These are phyloP conservation scores for Blastocystis sp. DNA, from an alignment of 352 stramenopile species.

Conservation along the genomic window DNA sequence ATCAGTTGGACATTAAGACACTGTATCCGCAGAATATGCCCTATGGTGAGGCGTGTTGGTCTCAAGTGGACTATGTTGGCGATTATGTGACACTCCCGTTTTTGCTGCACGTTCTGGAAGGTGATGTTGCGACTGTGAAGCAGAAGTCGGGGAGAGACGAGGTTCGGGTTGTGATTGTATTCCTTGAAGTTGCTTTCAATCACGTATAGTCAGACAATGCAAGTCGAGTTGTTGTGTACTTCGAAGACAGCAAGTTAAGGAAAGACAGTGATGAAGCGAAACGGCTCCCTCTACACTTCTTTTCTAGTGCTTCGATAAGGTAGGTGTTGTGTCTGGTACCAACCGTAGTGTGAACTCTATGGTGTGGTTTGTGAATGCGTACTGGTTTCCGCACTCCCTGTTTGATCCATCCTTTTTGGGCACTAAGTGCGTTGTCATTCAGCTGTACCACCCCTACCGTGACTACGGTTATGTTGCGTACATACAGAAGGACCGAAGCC, in stretches of 20 bases:
- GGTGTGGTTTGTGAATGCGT: background rate
- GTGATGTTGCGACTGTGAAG: background rate
- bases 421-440: background rate
- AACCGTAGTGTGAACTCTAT: background rate
- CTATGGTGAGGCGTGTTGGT: background rate
- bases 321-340: background rate
- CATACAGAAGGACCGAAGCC: background rate
- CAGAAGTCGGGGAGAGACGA: background rate
- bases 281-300: background rate
- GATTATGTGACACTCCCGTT: background rate
- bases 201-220: background rate
- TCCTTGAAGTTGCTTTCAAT: too few species aligned
- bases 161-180: too few species aligned
- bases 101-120: background rate
- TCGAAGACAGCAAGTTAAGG: background rate
- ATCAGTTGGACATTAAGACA: background rate
- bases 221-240: background rate
- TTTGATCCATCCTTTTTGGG: background rate
- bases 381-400: background rate
- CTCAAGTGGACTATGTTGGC: background rate
- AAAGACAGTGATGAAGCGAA: background rate
- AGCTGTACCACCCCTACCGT: background rate
- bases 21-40: background rate
- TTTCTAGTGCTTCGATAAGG: background rate
- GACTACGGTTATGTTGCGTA: constrained; percentile 9